phyloP scores from a whole-genome alignment of 1,284 basidiomycete genomes.

The Athelia psychrophila region DNA sequence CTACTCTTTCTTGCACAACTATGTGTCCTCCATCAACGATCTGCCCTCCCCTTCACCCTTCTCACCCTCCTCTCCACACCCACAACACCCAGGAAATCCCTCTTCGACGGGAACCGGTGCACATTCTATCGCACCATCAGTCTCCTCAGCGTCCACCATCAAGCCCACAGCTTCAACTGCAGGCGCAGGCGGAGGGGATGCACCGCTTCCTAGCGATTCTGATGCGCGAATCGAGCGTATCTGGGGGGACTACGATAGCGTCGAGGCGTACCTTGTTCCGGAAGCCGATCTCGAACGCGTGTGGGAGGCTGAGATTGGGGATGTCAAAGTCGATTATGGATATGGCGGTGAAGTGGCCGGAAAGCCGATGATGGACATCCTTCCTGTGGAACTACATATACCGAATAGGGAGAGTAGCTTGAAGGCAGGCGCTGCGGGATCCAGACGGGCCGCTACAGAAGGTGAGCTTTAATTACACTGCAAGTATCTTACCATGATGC shows the following conservation, averaged over 20 bases:
- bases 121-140: not conserved
- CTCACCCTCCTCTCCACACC: slow-evolving; percentile 27
- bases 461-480: slow-evolving; percentile 62
- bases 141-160: slow-evolving; percentile 4
- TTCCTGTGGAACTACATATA: slow-evolving; percentile 74
- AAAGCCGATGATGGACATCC: slow-evolving; percentile 53
- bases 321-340: slow-evolving; percentile 51
- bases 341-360: slow-evolving; percentile 24
- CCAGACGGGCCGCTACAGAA: slow-evolving; percentile 60
- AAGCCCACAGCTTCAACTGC: slow-evolving; percentile 21
- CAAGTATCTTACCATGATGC: slow-evolving; percentile 3
- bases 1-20: slow-evolving; percentile 92
- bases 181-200: slow-evolving; percentile 19
- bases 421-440: slow-evolving; percentile 33
- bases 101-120: not conserved
- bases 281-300: slow-evolving; percentile 44
- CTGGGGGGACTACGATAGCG: slow-evolving; percentile 79
- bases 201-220: slow-evolving; percentile 67
- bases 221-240: slow-evolving; percentile 76
- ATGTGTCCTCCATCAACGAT: slow-evolving; percentile 80
- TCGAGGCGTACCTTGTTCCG: slow-evolving; percentile 66
- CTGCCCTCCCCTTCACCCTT: slow-evolving; percentile 47
- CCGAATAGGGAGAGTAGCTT: slow-evolving; percentile 67
- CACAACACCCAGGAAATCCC: slow-evolving; percentile 8
- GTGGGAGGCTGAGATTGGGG: slow-evolving; percentile 52